Percentiles rank a stretch among this genome's conserved stretches.
Evolutionary conservation across 805 yeast species (phyloP).

Genomic region (Wickerhamiella australiensis): DNA sequence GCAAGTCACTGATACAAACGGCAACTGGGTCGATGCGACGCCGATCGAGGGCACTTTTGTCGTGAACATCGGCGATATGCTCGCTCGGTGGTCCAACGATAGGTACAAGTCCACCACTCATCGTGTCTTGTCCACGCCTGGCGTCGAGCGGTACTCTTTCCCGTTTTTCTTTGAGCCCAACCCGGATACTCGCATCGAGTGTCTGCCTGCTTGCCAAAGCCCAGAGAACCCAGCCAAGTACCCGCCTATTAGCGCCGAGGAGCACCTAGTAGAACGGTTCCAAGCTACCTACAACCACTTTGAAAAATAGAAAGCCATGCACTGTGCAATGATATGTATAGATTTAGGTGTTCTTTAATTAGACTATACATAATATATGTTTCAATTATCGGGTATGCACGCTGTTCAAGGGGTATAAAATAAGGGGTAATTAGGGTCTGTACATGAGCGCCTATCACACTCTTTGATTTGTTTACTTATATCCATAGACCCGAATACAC

Average conservation of each 20-base stretch:
- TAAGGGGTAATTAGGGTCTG: too few species aligned
- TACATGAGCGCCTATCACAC: too few species aligned
- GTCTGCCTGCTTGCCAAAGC: conserved; percentile 11
- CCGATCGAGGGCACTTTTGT: conserved; percentile 40
- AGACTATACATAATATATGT: background rate
- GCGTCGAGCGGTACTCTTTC: conserved; percentile 10
- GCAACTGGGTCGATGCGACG: conserved; percentile 45
- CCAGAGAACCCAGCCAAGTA: conserved; percentile 6
- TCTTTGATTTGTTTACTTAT: too few species aligned
- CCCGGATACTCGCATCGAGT: conserved; percentile 7
- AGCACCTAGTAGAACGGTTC: conserved; percentile 9
- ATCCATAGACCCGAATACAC: too few species aligned
- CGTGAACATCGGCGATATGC: conserved; percentile 49
- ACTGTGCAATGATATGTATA: background rate
- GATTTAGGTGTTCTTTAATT: too few species aligned
- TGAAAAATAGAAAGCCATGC: background rate
- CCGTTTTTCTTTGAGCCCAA: conserved; percentile 13
- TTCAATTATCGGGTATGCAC: too few species aligned
- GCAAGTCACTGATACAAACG: conserved; percentile 44
- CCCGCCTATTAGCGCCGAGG: conserved; percentile 6
- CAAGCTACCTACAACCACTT: conserved; percentile 14
- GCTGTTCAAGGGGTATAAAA: too few species aligned
- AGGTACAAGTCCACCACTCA: conserved; percentile 50
- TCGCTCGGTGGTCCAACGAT: conserved; percentile 47
- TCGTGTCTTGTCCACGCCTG: conserved; percentile 28